phyloP scores from a whole-genome alignment of 169 alveolate genomes.

The Plasmodium vinckei region DNA sequence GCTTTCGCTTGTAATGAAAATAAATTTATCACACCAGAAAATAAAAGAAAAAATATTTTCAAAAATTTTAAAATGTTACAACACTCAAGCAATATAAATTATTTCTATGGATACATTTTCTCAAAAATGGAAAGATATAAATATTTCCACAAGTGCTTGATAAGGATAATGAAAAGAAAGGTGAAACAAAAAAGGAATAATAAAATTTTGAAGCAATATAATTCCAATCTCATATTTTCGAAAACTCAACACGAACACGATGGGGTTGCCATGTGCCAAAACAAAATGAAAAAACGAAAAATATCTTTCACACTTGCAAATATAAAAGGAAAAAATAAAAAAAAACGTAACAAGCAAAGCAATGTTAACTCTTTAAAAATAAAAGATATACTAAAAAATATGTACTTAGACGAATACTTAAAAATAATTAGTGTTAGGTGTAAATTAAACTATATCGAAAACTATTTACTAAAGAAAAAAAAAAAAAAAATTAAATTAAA shows the following conservation, averaged over 20 bases:
- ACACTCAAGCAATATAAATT: constrained; percentile 40
- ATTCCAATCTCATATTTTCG: neutral
- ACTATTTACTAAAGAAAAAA: constrained; percentile 43
- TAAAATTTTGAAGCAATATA: neutral
- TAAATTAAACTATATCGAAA: constrained; percentile 66
- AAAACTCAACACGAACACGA: neutral
- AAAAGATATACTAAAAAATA: constrained; percentile 53
- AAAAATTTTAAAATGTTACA: constrained; percentile 58
- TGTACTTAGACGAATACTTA: constrained; percentile 59
- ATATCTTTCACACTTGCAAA: constrained; percentile 5
- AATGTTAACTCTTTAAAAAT: constrained; percentile 10
- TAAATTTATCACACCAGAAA: constrained; percentile 16
- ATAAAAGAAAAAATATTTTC: constrained; percentile 15
- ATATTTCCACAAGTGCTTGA: constrained; percentile 72
- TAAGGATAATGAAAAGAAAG: constrained; percentile 39
- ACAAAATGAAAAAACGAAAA: constrained; percentile 19
- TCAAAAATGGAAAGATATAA: constrained; percentile 73
- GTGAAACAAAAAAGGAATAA: constrained; percentile 6
- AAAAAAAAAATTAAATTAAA: constrained; percentile 45
- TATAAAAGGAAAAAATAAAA: neutral
- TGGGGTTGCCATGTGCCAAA: neutral
- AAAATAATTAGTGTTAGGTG: constrained; percentile 56
- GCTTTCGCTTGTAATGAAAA: constrained; percentile 54
- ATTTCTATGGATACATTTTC: constrained; percentile 51
- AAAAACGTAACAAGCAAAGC: neutral